A percentile compares a stretch with the other conserved stretches of the same genome.
Conservation (phyloP, 306 rosid genomes). For the Rosa lucieae region DNA sequence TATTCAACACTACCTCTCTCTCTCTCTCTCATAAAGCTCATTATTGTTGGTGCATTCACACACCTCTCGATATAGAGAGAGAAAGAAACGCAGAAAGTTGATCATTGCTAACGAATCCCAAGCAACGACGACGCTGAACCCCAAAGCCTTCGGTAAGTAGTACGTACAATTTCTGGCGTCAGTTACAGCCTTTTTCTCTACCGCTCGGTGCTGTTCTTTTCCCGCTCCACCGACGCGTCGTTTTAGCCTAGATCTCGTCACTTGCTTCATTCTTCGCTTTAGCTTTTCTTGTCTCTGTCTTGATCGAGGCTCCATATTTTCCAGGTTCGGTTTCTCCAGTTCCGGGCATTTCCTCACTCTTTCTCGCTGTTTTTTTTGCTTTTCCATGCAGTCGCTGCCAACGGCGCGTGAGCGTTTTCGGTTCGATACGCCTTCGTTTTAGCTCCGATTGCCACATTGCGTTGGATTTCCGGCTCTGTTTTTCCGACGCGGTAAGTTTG, state of each 20-base stretch:
- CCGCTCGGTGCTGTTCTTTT: background rate
- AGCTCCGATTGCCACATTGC: background rate
- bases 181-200: background rate
- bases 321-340: background rate
- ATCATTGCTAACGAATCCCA: background rate
- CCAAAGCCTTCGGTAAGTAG: background rate
- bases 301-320: background rate
- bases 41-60: background rate
- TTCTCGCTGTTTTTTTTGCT: background rate
- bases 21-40: background rate
- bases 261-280: background rate
- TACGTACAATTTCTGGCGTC: background rate
- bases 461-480: conserved; percentile 10
- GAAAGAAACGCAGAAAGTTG: background rate
- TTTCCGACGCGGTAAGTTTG: background rate
- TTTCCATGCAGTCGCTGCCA: background rate
- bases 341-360: background rate
- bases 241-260: background rate
- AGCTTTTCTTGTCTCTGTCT: too few species aligned
- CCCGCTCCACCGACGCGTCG: background rate
- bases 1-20: background rate
- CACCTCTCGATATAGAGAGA: background rate
- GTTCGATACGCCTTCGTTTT: background rate
- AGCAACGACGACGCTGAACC: background rate
- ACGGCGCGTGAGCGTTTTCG: background rate